phyloP scores from a whole-genome alignment of 2,329 filamentous ascomycete species.

The Microdochium nivale region DNA sequence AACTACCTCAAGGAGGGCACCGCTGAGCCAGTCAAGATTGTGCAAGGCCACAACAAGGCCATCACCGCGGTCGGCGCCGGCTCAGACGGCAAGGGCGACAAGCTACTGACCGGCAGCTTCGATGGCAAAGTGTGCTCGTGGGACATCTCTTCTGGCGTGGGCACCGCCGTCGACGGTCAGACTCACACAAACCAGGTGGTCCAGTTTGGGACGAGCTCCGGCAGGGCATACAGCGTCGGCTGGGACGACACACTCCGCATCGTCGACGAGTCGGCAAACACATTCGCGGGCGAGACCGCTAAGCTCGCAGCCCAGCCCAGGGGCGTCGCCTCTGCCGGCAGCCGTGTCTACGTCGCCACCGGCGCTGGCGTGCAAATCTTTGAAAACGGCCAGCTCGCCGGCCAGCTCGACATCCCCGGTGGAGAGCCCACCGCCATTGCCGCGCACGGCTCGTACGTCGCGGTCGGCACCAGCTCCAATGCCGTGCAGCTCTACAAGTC shows the following conservation, averaged over 20 bases:
- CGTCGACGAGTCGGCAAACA: conserved; percentile 65
- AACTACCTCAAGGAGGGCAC: conserved; percentile 76
- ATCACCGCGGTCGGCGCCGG: conserved; percentile 67
- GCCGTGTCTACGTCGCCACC: conserved; percentile 49
- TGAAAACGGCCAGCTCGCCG: conserved; percentile 48
- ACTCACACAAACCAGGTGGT: conserved; percentile 80
- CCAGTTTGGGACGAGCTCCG: conserved; percentile 55
- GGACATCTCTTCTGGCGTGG: conserved; percentile 64
- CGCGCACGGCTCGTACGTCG: conserved; percentile 57
- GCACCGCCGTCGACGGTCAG: conserved; percentile 67
- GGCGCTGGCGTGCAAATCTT: conserved; percentile 42
- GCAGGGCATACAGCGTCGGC: conserved; percentile 73
- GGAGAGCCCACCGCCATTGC: conserved; percentile 61
- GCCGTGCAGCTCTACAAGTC: conserved; percentile 66
- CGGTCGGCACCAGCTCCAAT: conserved; percentile 68
- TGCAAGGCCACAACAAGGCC: conserved; percentile 86
- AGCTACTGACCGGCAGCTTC: conserved; percentile 83
- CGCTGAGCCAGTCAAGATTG: conserved; percentile 56
- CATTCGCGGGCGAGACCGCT: conserved; percentile 60
- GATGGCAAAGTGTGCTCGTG: conserved; percentile 82
- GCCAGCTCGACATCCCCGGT: conserved; percentile 50
- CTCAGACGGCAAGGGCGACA: conserved; percentile 46
- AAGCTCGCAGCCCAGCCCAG: conserved; percentile 76
- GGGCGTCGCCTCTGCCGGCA: conserved; percentile 50
- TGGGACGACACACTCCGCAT: conserved; percentile 90